Base-by-base conservation (phyloP, 306 rosid genomes). In the Crataegus laevigata region DNA sequence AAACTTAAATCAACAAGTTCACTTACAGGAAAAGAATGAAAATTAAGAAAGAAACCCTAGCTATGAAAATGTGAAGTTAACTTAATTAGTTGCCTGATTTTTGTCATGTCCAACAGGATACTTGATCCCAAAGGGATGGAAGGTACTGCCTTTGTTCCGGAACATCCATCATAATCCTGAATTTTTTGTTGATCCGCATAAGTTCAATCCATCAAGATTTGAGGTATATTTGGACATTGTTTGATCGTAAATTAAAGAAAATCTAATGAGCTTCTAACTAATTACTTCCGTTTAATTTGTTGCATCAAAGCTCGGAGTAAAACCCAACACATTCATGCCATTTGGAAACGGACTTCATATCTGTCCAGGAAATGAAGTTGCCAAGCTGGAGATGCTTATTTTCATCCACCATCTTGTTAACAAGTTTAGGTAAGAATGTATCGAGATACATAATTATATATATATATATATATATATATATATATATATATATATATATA, bases 121-220 rank as follows among this genome's bases (percentile, higher is more conserved):
- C 55, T 7, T 72, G 19, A 78, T 78, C 29, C 82, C 68, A 14
- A 78, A 78, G 30, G 82, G 82, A 45, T 72, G 77, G 77, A 78
- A 78, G 59, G 82, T 78, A 19, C 21, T 78, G 68, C 82, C 82
- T 45, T 55, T 78, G 63, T 78, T 78, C 24, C 63, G 68, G 58
- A 78, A 78, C 59, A 72, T 78, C 30, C 82, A 78, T 64, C 82
- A 78, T 63, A 78, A 78, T 72, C 73, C 77, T 24, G 77, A 78
- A 22, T 54, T 25, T 52, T 78, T 78, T 11, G 4, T 55, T 21
- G 82, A 71, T 18, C 82, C 68, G 11, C 68, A 72, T 7, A 52
- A 5, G 24, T 78, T 78, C 34, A 29, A 72, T 65, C 77, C 73
- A 21, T 64, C 77, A 51, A 72, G 82, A 55, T 78, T 78, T 78